Conservation (phyloP, 1,284 basidiomycete species). For the Puccinia novopanici region DNA sequence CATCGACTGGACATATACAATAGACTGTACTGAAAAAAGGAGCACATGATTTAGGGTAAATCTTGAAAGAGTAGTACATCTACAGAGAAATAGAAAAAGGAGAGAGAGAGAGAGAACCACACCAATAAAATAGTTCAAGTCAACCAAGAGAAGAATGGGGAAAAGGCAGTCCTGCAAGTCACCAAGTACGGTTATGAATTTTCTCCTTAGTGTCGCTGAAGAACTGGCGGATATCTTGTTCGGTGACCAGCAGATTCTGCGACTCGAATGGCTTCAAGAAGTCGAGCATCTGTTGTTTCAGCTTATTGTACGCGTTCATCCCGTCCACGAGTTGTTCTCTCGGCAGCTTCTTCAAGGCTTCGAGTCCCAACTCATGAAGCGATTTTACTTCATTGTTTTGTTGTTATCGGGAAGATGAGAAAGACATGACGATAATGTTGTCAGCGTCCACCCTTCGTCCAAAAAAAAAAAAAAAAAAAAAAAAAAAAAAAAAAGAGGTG, state of each 20-base stretch:
- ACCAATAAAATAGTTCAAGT: too few species aligned
- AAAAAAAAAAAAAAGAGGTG: not conserved
- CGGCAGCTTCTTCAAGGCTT: conserved; percentile 32
- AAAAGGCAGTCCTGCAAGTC: too few species aligned
- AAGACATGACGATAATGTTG: not conserved
- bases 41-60: too few species aligned
- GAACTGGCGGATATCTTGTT: conserved; percentile 34
- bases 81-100: too few species aligned
- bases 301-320: conserved; percentile 37
- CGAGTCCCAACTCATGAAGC: conserved; percentile 44
- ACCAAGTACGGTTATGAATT: conserved; percentile 32
- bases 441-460: not conserved
- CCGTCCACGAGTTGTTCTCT: conserved; percentile 39
- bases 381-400: conserved; percentile 41
- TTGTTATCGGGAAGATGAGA: not conserved
- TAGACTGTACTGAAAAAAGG: too few species aligned
- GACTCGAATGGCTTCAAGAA: conserved; percentile 43
- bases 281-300: conserved; percentile 24
- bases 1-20: too few species aligned
- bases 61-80: too few species aligned
- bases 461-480: too few species aligned
- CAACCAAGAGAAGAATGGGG: too few species aligned
- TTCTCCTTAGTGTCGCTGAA: conserved; percentile 25
- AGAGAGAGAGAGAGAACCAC: too few species aligned
- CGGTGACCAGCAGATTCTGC: conserved; percentile 26